Conservation (phyloP, 2,329 filamentous ascomycete genomes). For the Chrysosphaeria jannelii region DNA sequence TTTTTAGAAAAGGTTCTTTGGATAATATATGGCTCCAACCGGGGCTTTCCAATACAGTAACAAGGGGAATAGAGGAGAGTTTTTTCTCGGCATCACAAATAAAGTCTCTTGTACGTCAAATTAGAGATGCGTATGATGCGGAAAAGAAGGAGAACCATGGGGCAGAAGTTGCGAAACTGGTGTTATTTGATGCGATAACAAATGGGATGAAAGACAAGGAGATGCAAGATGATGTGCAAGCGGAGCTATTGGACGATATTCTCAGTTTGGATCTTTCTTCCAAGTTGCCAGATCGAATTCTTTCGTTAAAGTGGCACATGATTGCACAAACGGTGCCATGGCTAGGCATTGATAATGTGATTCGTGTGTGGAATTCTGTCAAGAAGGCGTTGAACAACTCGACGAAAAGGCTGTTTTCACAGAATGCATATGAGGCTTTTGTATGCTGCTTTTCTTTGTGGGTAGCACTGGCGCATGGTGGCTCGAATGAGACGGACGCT, state of each 20-base stretch:
- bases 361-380: conserved; percentile 6
- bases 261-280: conserved; percentile 2
- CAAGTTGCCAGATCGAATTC: conserved; percentile 1
- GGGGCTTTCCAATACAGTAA: no score
- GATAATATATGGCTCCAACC: no score
- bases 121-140: no score
- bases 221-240: conserved; percentile 13
- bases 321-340: conserved; percentile 7
- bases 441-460: conserved; percentile 7
- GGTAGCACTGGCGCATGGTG: conserved; percentile 7
- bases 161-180: conserved; percentile 8
- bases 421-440: conserved; percentile 8
- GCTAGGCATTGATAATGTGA: conserved; percentile 6
- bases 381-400: conserved; percentile 1
- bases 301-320: conserved; percentile 5
- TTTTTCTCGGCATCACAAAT: no score
- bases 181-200: conserved; percentile 14
- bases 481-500: conserved; percentile 6
- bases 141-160: conserved; percentile 6
- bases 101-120: no score
- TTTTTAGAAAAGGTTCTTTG: no score
- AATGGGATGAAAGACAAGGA: conserved; percentile 13
- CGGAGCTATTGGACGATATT: conserved; percentile 11
- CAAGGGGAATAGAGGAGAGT: no score
- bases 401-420: conserved; percentile 5